These are phyloP conservation scores for Paramarasmius palmivorus DNA, from an alignment of 1,284 basidiomycete genomes.

Conservation along the genomic window DNA sequence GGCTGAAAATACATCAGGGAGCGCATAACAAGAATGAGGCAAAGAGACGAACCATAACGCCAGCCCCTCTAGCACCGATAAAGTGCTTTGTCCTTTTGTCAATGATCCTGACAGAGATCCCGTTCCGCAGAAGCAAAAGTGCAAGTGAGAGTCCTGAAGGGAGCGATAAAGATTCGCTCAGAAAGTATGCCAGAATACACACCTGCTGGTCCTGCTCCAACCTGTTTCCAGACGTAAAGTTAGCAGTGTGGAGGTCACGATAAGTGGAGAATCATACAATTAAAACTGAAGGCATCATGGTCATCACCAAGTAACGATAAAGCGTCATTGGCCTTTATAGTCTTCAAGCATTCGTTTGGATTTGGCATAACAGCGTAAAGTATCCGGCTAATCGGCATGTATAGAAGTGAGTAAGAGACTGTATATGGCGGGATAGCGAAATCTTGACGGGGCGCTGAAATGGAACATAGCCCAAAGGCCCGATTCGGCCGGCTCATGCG, in stretches of 20 bases:
- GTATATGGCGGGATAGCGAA: too few relatives aligned
- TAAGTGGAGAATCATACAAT: not conserved
- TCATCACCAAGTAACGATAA: too few relatives aligned
- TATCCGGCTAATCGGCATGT: too few relatives aligned
- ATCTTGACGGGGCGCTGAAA: too few relatives aligned
- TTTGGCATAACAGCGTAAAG: too few relatives aligned
- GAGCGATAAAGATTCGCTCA: not conserved
- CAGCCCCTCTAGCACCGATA: not conserved
- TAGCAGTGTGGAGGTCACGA: too few relatives aligned
- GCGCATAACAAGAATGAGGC: not conserved
- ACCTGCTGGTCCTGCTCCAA: conserved; percentile 5
- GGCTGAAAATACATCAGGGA: not conserved
- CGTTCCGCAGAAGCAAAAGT: not conserved
- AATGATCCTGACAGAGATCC: conserved; percentile 1
- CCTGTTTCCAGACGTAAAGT: not conserved
- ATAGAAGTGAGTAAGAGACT: too few relatives aligned
- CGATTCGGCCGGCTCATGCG: too few relatives aligned
- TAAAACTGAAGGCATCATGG: not conserved
- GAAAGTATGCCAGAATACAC: not conserved
- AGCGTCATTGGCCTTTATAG: too few relatives aligned
- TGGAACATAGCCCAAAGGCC: too few relatives aligned
- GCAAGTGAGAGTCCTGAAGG: conserved; percentile 19
- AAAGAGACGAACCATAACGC: not conserved
- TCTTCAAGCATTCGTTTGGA: too few relatives aligned
- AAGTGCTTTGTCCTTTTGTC: not conserved